These are phyloP conservation scores for Paratrimastix pyriformis DNA, from an alignment of 78 protist species.

Conservation along the genomic window DNA sequence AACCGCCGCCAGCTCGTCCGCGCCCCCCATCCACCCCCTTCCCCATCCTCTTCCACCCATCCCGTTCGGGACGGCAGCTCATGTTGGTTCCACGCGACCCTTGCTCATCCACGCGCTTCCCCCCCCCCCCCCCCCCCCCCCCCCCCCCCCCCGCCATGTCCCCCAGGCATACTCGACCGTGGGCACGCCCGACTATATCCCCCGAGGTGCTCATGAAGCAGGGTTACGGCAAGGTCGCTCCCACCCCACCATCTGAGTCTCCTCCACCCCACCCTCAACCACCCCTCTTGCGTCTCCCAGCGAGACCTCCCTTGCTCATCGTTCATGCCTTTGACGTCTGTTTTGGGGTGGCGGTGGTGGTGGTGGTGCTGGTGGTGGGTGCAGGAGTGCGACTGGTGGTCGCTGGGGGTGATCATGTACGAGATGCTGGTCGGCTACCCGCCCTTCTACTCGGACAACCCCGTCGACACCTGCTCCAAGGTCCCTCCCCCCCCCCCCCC, in stretches of 20 bases:
- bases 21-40: background rate
- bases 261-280: too few species aligned
- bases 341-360: too few species aligned
- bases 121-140: background rate
- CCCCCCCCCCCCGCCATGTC: too few species aligned
- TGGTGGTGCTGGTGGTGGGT: too few species aligned
- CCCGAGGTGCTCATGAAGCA: conserved; percentile 72
- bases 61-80: too few species aligned
- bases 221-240: conserved; percentile 75
- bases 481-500: conserved; percentile 18
- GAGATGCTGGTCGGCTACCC: conserved; percentile 68
- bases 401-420: conserved; percentile 72
- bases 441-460: conserved; percentile 65
- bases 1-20: background rate
- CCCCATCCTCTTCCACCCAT: background rate
- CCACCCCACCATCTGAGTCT: too few species aligned
- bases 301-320: too few species aligned
- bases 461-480: conserved; percentile 55
- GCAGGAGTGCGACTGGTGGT: conserved; percentile 85
- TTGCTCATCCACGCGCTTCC: background rate
- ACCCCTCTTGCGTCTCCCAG: too few species aligned
- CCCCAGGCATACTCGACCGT: conserved; percentile 55
- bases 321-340: too few species aligned
- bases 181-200: conserved; percentile 76
- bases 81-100: background rate